Evolutionary conservation across 2,329 filamentous ascomycete genomes (phyloP).

Genomic region (Pseudopithomyces maydicus): DNA sequence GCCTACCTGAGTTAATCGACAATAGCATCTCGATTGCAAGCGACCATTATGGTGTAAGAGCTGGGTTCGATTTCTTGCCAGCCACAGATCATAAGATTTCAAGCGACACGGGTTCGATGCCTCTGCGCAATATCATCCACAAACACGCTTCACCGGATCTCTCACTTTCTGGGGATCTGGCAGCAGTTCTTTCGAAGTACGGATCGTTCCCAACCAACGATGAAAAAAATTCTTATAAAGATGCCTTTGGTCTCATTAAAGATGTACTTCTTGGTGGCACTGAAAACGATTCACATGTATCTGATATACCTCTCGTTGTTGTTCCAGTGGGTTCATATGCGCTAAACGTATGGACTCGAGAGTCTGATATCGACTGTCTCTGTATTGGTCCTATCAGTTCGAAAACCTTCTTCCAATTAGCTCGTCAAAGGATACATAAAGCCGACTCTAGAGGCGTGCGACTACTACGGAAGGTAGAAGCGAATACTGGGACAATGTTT

Average conservation of each 20-base stretch:
- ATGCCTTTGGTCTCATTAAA: conserved; percentile 55
- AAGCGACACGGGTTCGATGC: conserved; percentile 7
- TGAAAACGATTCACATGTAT: conserved; percentile 8
- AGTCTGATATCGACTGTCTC: conserved; percentile 69
- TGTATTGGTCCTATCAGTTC: conserved; percentile 67
- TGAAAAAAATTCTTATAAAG: conserved; percentile 50
- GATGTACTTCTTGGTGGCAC: conserved; percentile 47
- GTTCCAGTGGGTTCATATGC: conserved; percentile 70
- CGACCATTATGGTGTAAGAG: conserved; percentile 61
- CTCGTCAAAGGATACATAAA: conserved; percentile 59
- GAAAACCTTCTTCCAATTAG: conserved; percentile 65
- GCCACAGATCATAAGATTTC: background rate
- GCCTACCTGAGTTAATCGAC: conserved; percentile 44
- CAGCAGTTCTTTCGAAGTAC: conserved; percentile 17
- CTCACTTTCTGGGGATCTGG: conserved; percentile 15
- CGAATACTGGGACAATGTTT: conserved; percentile 66
- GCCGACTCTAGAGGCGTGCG: conserved; percentile 51
- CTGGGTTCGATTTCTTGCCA: conserved; percentile 39
- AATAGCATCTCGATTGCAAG: conserved; percentile 33
- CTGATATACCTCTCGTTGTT: conserved; percentile 54
- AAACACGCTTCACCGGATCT: conserved; percentile 16
- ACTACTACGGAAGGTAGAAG: conserved; percentile 63
- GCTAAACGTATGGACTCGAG: conserved; percentile 64
- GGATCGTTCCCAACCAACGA: conserved; percentile 53
- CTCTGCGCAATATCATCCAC: conserved; percentile 15